These are phyloP conservation scores for Viola pubescens DNA, from an alignment of 441 rosid genomes.

Conservation along the genomic window DNA sequence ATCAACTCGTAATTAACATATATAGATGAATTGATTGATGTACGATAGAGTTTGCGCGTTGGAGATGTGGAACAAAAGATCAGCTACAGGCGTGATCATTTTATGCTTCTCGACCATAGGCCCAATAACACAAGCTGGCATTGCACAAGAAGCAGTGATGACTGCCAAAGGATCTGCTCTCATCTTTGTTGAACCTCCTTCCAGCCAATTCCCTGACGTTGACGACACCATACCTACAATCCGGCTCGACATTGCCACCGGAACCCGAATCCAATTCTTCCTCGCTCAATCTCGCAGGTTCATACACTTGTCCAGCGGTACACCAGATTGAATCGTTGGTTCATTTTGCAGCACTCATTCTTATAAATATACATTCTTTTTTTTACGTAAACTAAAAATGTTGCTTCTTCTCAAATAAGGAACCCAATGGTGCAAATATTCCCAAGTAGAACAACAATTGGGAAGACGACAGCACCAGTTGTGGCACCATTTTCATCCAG, in stretches of 20 bases:
- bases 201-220: constrained; percentile 37
- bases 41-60: constrained; percentile 31
- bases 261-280: constrained; percentile 36
- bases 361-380: too few species aligned
- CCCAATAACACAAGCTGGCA: constrained; percentile 21
- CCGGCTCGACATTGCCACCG: constrained; percentile 36
- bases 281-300: constrained; percentile 26
- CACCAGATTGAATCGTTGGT: neutral
- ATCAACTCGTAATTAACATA: neutral
- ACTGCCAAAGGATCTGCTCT: constrained; percentile 39
- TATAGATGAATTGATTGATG: too few species aligned
- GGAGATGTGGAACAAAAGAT: constrained; percentile 27
- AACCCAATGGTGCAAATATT: constrained; percentile 31
- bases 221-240: constrained; percentile 38
- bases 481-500: constrained; percentile 61
- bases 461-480: constrained; percentile 45
- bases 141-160: constrained; percentile 46
- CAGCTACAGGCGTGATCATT: constrained; percentile 36
- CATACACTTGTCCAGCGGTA: neutral
- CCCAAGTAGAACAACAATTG: constrained; percentile 33
- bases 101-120: constrained; percentile 60
- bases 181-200: constrained; percentile 46
- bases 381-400: too few species aligned
- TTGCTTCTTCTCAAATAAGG: constrained; percentile 14
- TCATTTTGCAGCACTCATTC: neutral